phyloP scores from a whole-genome alignment of 2,329 filamentous ascomycete species.

The Fusarium newnesense region DNA sequence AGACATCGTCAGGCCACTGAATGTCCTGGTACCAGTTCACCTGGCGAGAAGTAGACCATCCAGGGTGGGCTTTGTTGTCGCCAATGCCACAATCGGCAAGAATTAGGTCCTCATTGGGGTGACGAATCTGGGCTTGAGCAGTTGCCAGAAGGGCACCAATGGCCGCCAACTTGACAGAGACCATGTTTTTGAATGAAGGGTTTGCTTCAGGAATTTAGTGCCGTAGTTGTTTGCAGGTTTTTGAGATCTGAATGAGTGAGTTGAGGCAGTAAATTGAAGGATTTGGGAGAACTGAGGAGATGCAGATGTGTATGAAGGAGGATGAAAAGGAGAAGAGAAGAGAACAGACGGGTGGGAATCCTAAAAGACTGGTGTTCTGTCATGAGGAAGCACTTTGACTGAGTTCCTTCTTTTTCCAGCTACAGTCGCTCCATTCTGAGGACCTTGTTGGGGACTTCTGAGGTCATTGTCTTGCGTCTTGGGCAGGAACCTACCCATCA shows the following conservation, averaged over 20 bases:
- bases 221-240: not conserved
- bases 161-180: constrained; percentile 38
- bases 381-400: not conserved
- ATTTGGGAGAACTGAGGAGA: not conserved
- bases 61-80: constrained; percentile 51
- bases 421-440: not conserved
- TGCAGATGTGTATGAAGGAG: constrained; percentile 8
- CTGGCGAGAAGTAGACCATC: constrained; percentile 57
- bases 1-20: constrained; percentile 49
- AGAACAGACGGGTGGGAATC: not conserved
- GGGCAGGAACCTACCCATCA: not conserved
- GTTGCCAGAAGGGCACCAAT: constrained; percentile 39
- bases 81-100: constrained; percentile 57
- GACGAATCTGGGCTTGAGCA: constrained; percentile 38
- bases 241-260: not conserved
- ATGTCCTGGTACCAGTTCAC: constrained; percentile 57
- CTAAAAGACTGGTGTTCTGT: not conserved
- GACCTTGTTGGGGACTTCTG: not conserved
- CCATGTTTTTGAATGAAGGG: constrained; percentile 32
- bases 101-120: constrained; percentile 51
- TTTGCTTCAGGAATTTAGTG: not conserved
- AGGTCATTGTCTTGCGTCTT: not conserved
- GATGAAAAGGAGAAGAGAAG: not conserved
- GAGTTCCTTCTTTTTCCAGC: not conserved
- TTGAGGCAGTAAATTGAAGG: not conserved